phyloP scores from a whole-genome alignment of 2,329 filamentous ascomycete genomes.

The Curvularia spicifera region DNA sequence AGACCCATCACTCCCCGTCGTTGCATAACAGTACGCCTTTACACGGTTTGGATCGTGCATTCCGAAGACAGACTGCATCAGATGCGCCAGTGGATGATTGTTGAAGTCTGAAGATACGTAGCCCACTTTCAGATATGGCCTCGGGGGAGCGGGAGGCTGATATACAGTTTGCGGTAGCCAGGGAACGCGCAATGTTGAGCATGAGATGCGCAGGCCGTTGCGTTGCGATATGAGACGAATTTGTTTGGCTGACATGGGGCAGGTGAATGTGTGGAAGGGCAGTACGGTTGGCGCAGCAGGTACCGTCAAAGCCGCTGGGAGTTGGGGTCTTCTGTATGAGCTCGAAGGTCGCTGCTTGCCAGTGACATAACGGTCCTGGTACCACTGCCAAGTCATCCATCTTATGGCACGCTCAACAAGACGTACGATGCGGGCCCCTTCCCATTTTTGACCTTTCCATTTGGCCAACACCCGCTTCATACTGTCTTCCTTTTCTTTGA shows the following conservation, averaged over 20 bases:
- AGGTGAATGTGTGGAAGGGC: slow-evolving; percentile 97
- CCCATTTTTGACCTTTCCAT: slow-evolving; percentile 81
- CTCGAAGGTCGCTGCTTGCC: slow-evolving; percentile 61
- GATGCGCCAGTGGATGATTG: slow-evolving; percentile 92
- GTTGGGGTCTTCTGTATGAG: slow-evolving; percentile 73
- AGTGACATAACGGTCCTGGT: slow-evolving; percentile 77
- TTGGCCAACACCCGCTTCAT: slow-evolving; percentile 48
- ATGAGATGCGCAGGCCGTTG: slow-evolving; percentile 91
- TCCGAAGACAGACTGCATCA: slow-evolving; percentile 99
- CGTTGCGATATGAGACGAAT: slow-evolving; percentile 93
- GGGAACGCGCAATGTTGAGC: slow-evolving; percentile 81
- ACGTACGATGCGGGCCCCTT: slow-evolving; percentile 83
- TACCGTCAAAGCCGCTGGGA: slow-evolving; percentile 75
- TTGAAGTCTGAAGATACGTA: slow-evolving; percentile 99
- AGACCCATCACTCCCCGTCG: slow-evolving; percentile 87
- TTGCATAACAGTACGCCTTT: slow-evolving; percentile 93
- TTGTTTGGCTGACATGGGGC: slow-evolving; percentile 86
- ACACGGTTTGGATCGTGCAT: slow-evolving; percentile 77
- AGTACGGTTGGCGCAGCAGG: slow-evolving; percentile 92
- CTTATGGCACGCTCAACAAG: slow-evolving; percentile 85
- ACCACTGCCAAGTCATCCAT: slow-evolving; percentile 82
- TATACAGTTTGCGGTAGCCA: slow-evolving; percentile 87
- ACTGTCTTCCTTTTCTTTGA: slow-evolving; percentile 46
- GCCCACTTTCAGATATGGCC: slow-evolving; percentile 84
- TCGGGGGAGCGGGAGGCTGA: slow-evolving; percentile 81